Base-by-base conservation (phyloP, 208 protist species). In the Trypanosoma rangeli region DNA sequence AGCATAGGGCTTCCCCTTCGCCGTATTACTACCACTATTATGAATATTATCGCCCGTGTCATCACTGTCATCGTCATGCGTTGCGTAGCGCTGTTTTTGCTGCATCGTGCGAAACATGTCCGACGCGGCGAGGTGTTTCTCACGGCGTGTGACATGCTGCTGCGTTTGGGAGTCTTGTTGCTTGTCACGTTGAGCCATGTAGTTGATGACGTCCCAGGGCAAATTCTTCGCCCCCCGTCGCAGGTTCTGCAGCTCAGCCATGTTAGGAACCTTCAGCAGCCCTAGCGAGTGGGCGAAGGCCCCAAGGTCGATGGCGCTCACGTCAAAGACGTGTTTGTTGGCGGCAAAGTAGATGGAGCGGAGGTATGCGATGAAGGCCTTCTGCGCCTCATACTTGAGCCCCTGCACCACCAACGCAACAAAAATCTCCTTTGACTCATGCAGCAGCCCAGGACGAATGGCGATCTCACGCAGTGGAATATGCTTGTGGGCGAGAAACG, bases 381-480 rank as follows among this genome's bases (percentile, higher is more conserved):
- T 99, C 79, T 99, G 97, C 13, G 98, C 98, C 48, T 98, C 92
- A 78, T 98, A 96, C 87, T 99, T 99, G 22, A 99, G 81, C 0
- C 97, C 94, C 29, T 98, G 87, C 46, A 98, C 84, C 10, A 99
- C 83, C 13, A 98, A 79, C 16, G 91, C 84, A 1, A 90, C 86
- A 59, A 99, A 90, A 54, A 98, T 87, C 63, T 94, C 82, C 22
- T 93, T 89, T 16, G 90, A 89, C 24, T 81, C 84, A 13, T 89
- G 74, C 28, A 90, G 73, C 57, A 95, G 73, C 53, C 76, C 73
- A 0, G 88, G 87, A 74, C 97, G 89, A 55, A 98, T 74, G 5
- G 91, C 84, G 42, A 95, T 86, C 63, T 97, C 73, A 9, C 93
- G 84, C 64, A 98, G 58, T 39, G 79, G 82, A 22, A 98, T 37